Evolutionary conservation across 176 grass and related monocot genomes (phyloP).

Genomic region (Phoenix dactylifera): DNA sequence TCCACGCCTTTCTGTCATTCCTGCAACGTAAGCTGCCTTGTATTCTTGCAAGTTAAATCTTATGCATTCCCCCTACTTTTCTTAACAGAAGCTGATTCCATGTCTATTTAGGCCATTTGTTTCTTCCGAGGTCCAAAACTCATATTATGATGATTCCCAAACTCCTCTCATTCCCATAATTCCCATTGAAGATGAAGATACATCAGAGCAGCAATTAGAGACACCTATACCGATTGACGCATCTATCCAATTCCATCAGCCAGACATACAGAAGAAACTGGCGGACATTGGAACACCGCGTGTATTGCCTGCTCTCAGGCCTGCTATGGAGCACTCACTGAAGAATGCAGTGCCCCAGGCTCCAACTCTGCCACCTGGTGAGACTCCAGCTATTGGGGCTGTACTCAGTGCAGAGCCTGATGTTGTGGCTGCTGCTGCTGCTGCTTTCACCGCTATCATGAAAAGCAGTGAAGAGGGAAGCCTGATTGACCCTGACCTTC

Average conservation of each 20-base stretch:
- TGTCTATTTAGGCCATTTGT: constrained; percentile 51
- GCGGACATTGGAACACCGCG: background rate
- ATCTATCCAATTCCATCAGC: constrained; percentile 24
- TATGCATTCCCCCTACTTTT: constrained; percentile 15
- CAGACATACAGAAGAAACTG: constrained; percentile 25
- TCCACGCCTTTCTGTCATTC: constrained; percentile 70
- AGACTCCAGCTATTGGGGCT: constrained; percentile 8
- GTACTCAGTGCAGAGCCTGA: constrained; percentile 35
- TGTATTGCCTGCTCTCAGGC: constrained; percentile 18
- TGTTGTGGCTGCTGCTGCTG: constrained; percentile 62
- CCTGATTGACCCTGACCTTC: constrained; percentile 67
- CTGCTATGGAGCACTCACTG: constrained; percentile 6
- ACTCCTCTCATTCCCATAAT: constrained; percentile 57
- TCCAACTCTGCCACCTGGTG: background rate
- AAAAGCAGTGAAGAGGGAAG: constrained; percentile 67
- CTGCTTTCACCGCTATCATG: constrained; percentile 77
- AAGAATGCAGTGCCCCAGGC: constrained; percentile 5
- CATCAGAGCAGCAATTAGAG: constrained; percentile 49
- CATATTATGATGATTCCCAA: constrained; percentile 46
- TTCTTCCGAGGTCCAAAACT: constrained; percentile 51
- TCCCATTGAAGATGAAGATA: constrained; percentile 82
- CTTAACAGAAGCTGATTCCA: constrained; percentile 7
- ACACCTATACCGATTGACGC: constrained; percentile 3
- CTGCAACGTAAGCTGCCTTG: constrained; percentile 61
- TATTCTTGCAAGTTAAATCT: constrained; percentile 16